phyloP scores from a whole-genome alignment of 768 basidiomycete genomes.

The Lactifluus echinatus region DNA sequence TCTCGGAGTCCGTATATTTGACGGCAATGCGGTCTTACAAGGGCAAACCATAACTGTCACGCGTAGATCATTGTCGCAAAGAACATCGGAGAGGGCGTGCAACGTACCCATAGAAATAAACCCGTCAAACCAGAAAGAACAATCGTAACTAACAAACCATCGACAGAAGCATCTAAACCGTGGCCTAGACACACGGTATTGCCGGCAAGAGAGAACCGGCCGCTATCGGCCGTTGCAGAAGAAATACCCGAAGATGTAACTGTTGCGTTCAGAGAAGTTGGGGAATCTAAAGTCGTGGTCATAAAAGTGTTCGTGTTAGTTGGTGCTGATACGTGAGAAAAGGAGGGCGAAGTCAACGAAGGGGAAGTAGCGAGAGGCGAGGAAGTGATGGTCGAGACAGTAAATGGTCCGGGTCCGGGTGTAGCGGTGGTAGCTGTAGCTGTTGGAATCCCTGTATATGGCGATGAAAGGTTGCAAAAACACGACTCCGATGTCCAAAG shows the following conservation, averaged over 20 bases:
- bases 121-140: conserved; percentile 52
- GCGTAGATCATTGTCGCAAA: not conserved
- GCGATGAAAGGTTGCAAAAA: not conserved
- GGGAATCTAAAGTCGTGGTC: conserved; percentile 4
- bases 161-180: conserved; percentile 53
- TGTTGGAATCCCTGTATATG: not conserved
- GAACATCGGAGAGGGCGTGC: not conserved
- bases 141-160: conserved; percentile 51
- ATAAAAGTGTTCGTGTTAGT: conserved; percentile 11
- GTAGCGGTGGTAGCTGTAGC: not conserved
- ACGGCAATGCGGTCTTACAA: conserved; percentile 58
- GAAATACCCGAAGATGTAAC: conserved; percentile 5
- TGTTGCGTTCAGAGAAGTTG: not conserved
- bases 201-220: conserved; percentile 18
- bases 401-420: no score
- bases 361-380: conserved; percentile 3
- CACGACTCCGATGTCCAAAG: conserved; percentile 5
- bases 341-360: not conserved
- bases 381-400: not conserved
- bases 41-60: conserved; percentile 53
- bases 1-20: conserved; percentile 66
- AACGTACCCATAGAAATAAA: conserved; percentile 59
- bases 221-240: conserved; percentile 18
- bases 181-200: conserved; percentile 51
- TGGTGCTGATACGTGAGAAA: not conserved